phyloP scores from a whole-genome alignment of 768 basidiomycete species.

The Phaffia tasmanica region DNA sequence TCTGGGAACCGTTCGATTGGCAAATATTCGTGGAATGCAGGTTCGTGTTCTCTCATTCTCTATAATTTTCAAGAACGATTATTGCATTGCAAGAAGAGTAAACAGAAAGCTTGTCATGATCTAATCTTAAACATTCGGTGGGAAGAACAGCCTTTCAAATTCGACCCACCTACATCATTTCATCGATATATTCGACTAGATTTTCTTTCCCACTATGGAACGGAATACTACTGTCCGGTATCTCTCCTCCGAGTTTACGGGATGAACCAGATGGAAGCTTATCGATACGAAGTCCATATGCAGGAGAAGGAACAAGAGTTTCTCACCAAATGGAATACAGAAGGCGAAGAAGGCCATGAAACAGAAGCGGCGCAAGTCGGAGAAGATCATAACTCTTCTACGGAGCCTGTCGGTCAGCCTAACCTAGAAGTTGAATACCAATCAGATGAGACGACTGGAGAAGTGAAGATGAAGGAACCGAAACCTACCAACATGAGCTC shows the following conservation, averaged over 20 bases:
- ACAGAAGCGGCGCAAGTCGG: not conserved
- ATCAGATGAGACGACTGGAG: too few species aligned
- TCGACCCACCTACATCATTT: constrained; percentile 45
- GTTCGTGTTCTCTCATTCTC: constrained; percentile 58
- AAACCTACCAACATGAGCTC: too few species aligned
- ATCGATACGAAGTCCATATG: constrained; percentile 33
- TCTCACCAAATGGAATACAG: not conserved
- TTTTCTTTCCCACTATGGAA: constrained; percentile 84
- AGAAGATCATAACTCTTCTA: not conserved
- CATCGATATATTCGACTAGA: constrained; percentile 90
- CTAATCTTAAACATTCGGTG: not conserved
- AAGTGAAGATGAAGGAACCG: too few species aligned
- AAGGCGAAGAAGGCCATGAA: not conserved
- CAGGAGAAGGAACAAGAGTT: not conserved
- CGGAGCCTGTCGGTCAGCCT: not conserved
- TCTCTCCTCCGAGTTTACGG: constrained; percentile 88
- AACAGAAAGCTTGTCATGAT: constrained; percentile 21
- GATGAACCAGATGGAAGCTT: constrained; percentile 88
- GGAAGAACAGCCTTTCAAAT: constrained; percentile 32
- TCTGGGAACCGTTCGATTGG: constrained; percentile 68
- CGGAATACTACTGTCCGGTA: constrained; percentile 91
- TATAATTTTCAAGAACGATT: not conserved
- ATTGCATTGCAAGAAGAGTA: not conserved
- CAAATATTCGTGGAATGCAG: constrained; percentile 84
- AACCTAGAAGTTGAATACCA: not conserved